These are phyloP conservation scores for Pythium brachiatum DNA, from an alignment of 352 stramenopile genomes.

Conservation along the genomic window DNA sequence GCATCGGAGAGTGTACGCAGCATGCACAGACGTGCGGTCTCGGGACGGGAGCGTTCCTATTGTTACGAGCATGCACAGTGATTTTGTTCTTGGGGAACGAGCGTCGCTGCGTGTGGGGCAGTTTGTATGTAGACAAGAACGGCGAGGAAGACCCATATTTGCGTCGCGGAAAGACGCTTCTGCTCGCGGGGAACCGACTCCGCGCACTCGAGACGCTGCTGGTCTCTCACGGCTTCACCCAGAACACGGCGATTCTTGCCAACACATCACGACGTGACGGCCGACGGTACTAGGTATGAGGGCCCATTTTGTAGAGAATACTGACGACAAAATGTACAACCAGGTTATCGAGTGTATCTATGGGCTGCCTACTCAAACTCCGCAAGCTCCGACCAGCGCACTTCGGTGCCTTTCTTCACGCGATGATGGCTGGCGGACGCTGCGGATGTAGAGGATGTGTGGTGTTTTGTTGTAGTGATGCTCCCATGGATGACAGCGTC, in stretches of 20 bases:
- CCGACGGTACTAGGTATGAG: slow-evolving; percentile 53
- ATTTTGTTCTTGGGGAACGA: slow-evolving; percentile 83
- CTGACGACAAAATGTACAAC: slow-evolving; percentile 1
- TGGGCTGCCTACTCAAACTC: background rate
- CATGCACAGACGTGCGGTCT: slow-evolving; percentile 66
- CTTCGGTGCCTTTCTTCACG: background rate
- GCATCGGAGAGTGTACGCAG: slow-evolving; percentile 72
- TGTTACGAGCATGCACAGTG: slow-evolving; percentile 77
- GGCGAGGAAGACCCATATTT: slow-evolving; percentile 83
- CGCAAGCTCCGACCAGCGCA: slow-evolving; percentile 3
- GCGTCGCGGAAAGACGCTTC: slow-evolving; percentile 71
- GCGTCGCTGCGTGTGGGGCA: slow-evolving; percentile 77
- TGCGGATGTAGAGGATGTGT: background rate
- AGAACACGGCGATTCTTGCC: slow-evolving; percentile 75
- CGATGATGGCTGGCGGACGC: background rate
- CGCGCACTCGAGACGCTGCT: slow-evolving; percentile 65
- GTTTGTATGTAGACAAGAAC: slow-evolving; percentile 85
- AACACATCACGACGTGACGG: slow-evolving; percentile 77
- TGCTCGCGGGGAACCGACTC: slow-evolving; percentile 52
- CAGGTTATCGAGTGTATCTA: background rate
- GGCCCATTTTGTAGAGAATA: background rate
- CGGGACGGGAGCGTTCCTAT: slow-evolving; percentile 58
- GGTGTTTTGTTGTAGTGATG: slow-evolving; percentile 1
- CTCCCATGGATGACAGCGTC: slow-evolving; percentile 14
- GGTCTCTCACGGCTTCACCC: slow-evolving; percentile 68